Conservation (phyloP, 176 grass and related monocot genomes). For the Carex scoparia region DNA sequence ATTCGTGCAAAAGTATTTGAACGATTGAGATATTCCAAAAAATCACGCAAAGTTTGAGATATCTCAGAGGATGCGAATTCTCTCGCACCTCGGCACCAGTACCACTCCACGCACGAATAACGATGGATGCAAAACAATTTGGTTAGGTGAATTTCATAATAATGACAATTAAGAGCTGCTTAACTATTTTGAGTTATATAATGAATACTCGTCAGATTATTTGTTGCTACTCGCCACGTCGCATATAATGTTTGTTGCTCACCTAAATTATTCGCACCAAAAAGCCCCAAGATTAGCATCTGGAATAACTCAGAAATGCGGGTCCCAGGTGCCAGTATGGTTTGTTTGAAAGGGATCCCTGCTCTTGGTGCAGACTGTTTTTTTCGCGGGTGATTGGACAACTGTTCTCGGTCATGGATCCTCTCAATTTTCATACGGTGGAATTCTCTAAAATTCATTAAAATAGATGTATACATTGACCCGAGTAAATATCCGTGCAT, state of each 20-base stretch:
- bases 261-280: neutral
- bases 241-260: neutral
- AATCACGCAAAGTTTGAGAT: no score
- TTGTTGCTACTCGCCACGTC: neutral
- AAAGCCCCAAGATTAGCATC: no score
- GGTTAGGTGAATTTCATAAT: neutral
- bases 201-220: neutral
- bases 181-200: neutral
- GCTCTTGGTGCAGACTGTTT: neutral
- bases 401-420: neutral
- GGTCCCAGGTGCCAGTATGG: neutral
- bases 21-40: no score
- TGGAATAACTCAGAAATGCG: no score
- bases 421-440: neutral
- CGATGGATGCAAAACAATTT: neutral
- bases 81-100: no score
- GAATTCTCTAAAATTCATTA: neutral
- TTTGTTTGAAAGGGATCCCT: neutral
- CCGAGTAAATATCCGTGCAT: neutral
- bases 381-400: neutral
- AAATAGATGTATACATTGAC: neutral
- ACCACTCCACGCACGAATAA: no score
- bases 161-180: neutral
- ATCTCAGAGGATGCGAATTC: no score
- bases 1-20: no score